A percentile compares a stretch with the other conserved stretches of the same genome.
These are phyloP conservation scores for Styphnolobium japonicum DNA, from an alignment of 306 rosid genomes.

Conservation along the genomic window DNA sequence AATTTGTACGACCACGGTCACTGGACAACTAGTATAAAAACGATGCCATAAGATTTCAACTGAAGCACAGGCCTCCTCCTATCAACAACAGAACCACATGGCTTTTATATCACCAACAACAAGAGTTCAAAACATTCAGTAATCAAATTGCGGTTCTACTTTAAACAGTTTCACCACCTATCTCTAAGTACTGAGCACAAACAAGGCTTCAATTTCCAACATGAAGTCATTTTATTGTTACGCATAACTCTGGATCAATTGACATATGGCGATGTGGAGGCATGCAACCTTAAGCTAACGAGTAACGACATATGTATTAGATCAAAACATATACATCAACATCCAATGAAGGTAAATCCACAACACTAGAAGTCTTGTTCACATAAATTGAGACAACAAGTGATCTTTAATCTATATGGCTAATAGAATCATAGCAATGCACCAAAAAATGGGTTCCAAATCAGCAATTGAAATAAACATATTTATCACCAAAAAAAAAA, in stretches of 20 bases:
- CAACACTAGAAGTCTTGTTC: background rate
- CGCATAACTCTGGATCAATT: background rate
- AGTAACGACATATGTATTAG: background rate
- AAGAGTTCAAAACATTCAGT: background rate
- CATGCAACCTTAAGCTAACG: background rate
- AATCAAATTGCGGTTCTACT: background rate
- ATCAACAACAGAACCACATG: background rate
- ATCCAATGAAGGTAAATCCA: background rate
- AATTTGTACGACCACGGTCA: background rate
- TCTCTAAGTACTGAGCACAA: too few species aligned
- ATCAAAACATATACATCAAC: background rate
- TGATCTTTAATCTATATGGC: too few species aligned
- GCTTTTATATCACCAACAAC: background rate
- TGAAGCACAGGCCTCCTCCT: background rate
- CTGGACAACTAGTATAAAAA: background rate
- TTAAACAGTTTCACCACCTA: background rate
- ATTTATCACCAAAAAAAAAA: background rate
- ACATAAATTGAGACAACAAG: background rate
- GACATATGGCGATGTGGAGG: background rate
- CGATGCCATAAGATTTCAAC: background rate
- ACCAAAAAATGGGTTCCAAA: background rate
- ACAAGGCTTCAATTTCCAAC: background rate
- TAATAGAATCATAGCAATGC: background rate
- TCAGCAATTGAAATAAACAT: background rate
- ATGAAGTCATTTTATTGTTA: background rate